Percentiles rank a stretch among this genome's conserved stretches.
Evolutionary conservation across 179 eudicot genomes (phyloP).

Genomic region (Corrigiola litoralis): DNA sequence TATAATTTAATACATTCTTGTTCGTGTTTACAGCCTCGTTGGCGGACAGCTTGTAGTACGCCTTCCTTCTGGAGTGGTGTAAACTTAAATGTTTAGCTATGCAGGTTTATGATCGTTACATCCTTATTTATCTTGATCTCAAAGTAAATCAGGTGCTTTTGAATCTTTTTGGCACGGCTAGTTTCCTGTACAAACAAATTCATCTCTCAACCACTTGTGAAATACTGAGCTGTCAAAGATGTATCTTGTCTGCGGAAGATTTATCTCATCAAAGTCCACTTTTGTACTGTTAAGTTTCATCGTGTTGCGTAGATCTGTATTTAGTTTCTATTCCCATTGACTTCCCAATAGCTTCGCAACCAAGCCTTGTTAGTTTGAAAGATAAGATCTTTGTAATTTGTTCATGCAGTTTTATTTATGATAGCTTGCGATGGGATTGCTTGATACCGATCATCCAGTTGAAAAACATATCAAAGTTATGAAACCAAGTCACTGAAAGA

Average conservation of each 20-base stretch:
- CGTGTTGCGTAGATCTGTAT: too few species aligned
- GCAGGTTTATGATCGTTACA: slow-evolving; percentile 3
- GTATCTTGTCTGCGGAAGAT: neutral
- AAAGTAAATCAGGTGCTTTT: slow-evolving; percentile 5
- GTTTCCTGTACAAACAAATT: slow-evolving; percentile 17
- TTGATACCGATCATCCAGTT: too few species aligned
- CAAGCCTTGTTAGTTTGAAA: too few species aligned
- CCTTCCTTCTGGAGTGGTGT: slow-evolving; percentile 52
- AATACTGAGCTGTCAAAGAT: neutral
- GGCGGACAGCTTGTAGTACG: slow-evolving; percentile 50
- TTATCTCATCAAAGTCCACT: neutral
- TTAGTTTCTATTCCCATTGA: too few species aligned
- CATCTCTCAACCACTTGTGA: neutral
- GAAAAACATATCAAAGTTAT: too few species aligned
- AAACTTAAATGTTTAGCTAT: neutral
- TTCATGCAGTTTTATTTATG: too few species aligned
- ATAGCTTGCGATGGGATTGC: too few species aligned
- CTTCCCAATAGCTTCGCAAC: too few species aligned
- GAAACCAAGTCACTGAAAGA: too few species aligned
- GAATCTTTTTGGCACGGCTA: slow-evolving; percentile 3
- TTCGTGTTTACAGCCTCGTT: slow-evolving; percentile 31
- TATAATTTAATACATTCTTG: neutral
- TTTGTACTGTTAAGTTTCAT: neutral
- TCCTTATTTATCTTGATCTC: slow-evolving; percentile 6
- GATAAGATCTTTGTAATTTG: too few species aligned